Evolutionary conservation across 2,329 filamentous ascomycete genomes (phyloP).

Genomic region (Acephala macrosclerotiorum): DNA sequence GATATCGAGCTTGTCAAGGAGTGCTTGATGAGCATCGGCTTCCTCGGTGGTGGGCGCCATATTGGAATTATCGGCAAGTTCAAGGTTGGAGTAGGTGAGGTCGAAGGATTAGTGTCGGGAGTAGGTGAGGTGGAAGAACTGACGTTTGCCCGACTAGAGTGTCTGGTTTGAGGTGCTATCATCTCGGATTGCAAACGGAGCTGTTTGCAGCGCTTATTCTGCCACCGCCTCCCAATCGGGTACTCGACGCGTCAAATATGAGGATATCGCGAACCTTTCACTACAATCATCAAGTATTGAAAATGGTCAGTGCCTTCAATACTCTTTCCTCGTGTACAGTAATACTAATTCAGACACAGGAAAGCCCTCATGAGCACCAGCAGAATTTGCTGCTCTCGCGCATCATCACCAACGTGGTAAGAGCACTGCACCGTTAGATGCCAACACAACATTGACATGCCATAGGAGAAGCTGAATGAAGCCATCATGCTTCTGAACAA

Average conservation of each 20-base stretch:
- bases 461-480: slow-evolving; percentile 95
- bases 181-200: slow-evolving; percentile 4
- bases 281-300: background rate
- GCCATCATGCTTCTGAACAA: slow-evolving; percentile 93
- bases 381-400: slow-evolving; percentile 92
- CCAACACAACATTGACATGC: slow-evolving; percentile 20
- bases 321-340: background rate
- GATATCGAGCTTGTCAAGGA: slow-evolving; percentile 93
- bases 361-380: slow-evolving; percentile 97
- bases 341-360: slow-evolving; percentile 56
- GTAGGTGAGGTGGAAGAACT: too few species aligned
- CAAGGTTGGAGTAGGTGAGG: background rate
- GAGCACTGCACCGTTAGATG: slow-evolving; percentile 46
- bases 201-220: slow-evolving; percentile 14
- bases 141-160: background rate
- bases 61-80: background rate
- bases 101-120: background rate
- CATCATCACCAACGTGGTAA: slow-evolving; percentile 96
- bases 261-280: slow-evolving; percentile 14
- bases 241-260: slow-evolving; percentile 17
- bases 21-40: slow-evolving; percentile 76
- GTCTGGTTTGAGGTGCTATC: background rate
- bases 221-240: slow-evolving; percentile 3
- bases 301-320: background rate
- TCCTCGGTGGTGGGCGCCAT: slow-evolving; percentile 43